Percentiles rank a stretch among this genome's conserved stretches.
These are phyloP conservation scores for Croton laevigatus DNA, from an alignment of 441 rosid genomes.

Conservation along the genomic window DNA sequence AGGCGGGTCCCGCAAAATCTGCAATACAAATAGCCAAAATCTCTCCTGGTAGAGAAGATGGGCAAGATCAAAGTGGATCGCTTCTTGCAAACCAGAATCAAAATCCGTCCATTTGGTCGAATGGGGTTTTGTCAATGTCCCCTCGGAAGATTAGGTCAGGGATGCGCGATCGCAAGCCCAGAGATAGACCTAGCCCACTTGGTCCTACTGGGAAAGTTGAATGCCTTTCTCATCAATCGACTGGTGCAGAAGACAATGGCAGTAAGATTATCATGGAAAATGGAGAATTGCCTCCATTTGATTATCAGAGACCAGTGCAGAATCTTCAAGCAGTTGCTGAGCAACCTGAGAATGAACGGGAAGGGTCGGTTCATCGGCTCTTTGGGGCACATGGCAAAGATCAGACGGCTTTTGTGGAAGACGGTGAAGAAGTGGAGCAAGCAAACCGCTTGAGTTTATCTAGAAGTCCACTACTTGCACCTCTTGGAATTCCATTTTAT, in stretches of 20 bases:
- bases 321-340: constrained; percentile 50
- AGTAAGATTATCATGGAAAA: constrained; percentile 47
- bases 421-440: constrained; percentile 55
- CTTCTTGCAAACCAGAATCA: constrained; percentile 51
- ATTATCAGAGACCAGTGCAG: constrained; percentile 58
- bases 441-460: constrained; percentile 36
- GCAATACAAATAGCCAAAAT: constrained; percentile 36
- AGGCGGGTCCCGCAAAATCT: constrained; percentile 47
- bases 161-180: constrained; percentile 54
- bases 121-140: constrained; percentile 70
- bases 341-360: constrained; percentile 49
- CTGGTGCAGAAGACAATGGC: constrained; percentile 42
- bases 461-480: constrained; percentile 56
- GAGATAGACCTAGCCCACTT: constrained; percentile 73
- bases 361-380: constrained; percentile 34
- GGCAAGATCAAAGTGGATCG: constrained; percentile 50
- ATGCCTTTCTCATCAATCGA: constrained; percentile 38
- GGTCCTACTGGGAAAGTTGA: constrained; percentile 84
- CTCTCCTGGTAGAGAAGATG: constrained; percentile 49
- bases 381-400: constrained; percentile 38
- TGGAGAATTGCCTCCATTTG: constrained; percentile 58
- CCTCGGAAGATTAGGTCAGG: constrained; percentile 66
- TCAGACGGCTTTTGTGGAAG: constrained; percentile 38
- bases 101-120: constrained; percentile 54
- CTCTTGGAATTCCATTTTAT: constrained; percentile 68